These are phyloP conservation scores for Eragrostis curvula DNA, from an alignment of 176 grass and related monocot genomes.

Conservation along the genomic window DNA sequence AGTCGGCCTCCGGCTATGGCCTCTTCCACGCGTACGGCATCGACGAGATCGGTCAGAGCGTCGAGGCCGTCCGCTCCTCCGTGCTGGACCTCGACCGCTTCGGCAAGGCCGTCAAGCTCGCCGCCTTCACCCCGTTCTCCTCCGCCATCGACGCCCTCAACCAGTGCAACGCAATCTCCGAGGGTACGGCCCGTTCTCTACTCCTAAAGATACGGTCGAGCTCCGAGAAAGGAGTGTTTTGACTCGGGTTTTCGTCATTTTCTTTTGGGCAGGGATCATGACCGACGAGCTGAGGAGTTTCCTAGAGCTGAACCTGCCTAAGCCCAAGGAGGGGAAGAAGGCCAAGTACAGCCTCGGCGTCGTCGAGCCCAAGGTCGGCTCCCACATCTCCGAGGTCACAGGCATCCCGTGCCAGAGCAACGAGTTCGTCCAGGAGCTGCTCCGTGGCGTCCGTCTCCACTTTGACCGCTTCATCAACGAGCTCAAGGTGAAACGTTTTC, in stretches of 20 bases:
- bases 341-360: slow-evolving; percentile 86
- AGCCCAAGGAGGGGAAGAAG: slow-evolving; percentile 86
- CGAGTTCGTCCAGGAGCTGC: slow-evolving; percentile 83
- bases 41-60: slow-evolving; percentile 83
- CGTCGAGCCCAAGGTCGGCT: slow-evolving; percentile 84
- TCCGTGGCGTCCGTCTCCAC: slow-evolving; percentile 74
- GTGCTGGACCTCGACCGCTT: slow-evolving; percentile 78
- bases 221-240: not conserved
- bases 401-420: slow-evolving; percentile 83
- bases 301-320: slow-evolving; percentile 77
- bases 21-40: slow-evolving; percentile 82
- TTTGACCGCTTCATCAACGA: slow-evolving; percentile 83
- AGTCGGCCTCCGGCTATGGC: slow-evolving; percentile 78
- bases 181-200: slow-evolving; percentile 35
- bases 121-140: slow-evolving; percentile 81
- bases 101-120: slow-evolving; percentile 86
- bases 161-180: slow-evolving; percentile 88
- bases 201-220: no score
- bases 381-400: slow-evolving; percentile 82
- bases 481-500: slow-evolving; percentile 57
- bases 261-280: slow-evolving; percentile 63
- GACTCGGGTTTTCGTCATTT: not conserved
- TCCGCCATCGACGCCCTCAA: slow-evolving; percentile 81
- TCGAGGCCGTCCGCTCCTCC: slow-evolving; percentile 76
- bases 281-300: slow-evolving; percentile 91